Evolutionary conservation across 441 rosid species (phyloP).

Genomic region (Adansonia madagascariensis): DNA sequence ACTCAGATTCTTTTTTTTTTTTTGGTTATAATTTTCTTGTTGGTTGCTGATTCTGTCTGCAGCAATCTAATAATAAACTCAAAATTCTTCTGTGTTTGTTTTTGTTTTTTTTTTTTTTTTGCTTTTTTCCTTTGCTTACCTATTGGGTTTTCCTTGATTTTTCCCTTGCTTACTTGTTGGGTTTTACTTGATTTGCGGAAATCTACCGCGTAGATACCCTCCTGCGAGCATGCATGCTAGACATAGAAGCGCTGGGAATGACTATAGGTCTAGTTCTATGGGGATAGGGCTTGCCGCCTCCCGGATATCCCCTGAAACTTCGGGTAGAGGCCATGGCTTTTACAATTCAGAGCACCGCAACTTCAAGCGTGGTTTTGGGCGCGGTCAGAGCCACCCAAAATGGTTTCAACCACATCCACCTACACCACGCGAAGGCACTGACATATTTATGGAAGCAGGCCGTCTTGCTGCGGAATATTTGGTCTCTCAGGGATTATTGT

Average conservation of each 20-base stretch:
- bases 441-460: constrained; percentile 87
- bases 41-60: no score
- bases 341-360: constrained; percentile 71
- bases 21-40: no score
- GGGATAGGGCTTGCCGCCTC: constrained; percentile 49
- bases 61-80: no score
- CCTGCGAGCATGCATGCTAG: constrained; percentile 69
- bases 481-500: constrained; percentile 77
- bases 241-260: constrained; percentile 75
- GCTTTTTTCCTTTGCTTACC: no score
- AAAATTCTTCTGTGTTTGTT: no score
- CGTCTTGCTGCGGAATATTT: constrained; percentile 91
- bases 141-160: no score
- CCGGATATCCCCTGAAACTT: constrained; percentile 69
- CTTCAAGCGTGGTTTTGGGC: constrained; percentile 78
- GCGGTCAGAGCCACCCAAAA: constrained; percentile 70
- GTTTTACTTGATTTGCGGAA: not conserved
- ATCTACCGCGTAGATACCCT: not conserved
- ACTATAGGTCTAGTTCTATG: constrained; percentile 10
- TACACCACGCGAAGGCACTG: constrained; percentile 52
- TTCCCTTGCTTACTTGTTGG: not conserved
- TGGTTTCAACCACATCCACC: constrained; percentile 62
- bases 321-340: constrained; percentile 80
- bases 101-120: no score
- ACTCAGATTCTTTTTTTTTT: no score